Base-by-base conservation (phyloP, 106 monocot species). In the Apostasia shenzhenica region DNA sequence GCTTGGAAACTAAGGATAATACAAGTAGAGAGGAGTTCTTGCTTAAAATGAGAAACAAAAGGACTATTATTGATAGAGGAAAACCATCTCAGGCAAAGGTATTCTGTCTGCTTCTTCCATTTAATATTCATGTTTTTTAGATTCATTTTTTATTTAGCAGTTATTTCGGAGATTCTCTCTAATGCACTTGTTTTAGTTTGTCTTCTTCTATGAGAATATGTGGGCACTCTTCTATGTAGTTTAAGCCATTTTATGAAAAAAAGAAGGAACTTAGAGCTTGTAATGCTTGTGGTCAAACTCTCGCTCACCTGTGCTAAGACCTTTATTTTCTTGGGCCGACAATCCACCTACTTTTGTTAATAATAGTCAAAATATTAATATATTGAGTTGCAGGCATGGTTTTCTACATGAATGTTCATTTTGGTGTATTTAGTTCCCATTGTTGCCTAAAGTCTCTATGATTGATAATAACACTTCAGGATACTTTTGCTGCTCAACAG, bases 21-120 rank as follows among this genome's bases (percentile, higher is more conserved):
- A 61, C 3, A 38, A 6, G 47, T 37, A 55, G 51, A 13, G 56
- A 70, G 10, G 41, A 3, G 6, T 44, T 12, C 2, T 42, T 57
- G 46, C 50, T 48, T 48, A 74, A 65, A 43, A 80, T 64, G 55
- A 72, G 57, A 70, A 82, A 70, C 13, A 78, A 70, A 67, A 70
- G 59, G 57, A 39, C 60, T 67, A 55, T 12, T 56, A 48, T 14
- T 14, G 66, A 62, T 48, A 47, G 59, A 44, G 45, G 41, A 4
- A 40, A 37, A 54, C 2, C 39, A 70, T 70, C 14, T 42, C 68
- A 14, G 47, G 49, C 26, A 63, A 67, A 78, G 70, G 82, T 74
- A 73, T 67, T 41, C 14, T 5, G 14, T n/a, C 42, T 68, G 8
- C 8, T 37, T 54, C 11, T 54, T 50, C 39, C 50, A 40, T 38